Base-by-base conservation (phyloP, 768 basidiomycete genomes). In the Mycena vitilis region DNA sequence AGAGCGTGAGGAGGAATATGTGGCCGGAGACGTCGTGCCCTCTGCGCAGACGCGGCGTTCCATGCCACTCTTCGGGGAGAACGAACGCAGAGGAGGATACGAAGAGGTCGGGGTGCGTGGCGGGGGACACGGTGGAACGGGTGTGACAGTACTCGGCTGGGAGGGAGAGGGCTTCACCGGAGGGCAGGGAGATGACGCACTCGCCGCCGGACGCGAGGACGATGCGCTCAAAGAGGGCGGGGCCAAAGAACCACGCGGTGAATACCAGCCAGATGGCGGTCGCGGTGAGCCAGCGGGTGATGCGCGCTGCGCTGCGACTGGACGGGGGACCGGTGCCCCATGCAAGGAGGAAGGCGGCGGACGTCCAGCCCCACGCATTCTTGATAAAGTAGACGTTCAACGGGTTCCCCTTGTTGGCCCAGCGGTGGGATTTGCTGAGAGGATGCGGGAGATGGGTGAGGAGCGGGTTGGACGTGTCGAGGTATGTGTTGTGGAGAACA, bases 1-100 rank as follows among this genome's bases (percentile, higher is more conserved):
- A 84, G 82, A 97, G 87, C 3, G 92, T 92, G 70, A 98, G 85
- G 68, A 99, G 85, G 82, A 98, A 98, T 37, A 95, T 84, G 75
- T 98, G 97, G 9, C 97, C 97, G 0, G 95, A 96, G 16, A 98
- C 88, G 74, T 99, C 97, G 76, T 98, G 95, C 0, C 97, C 97
- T 48, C 84, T 86, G 60, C 88, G 85, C 70, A 97, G 80, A 36
- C 91, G 81, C 11, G 95, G 94, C 2, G 78, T 73, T 0, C 80
- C 58, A 36, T 75, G 77, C 86, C 86, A 91, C 16, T 80, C 83
- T 2, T 54, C 77, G 2, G 84, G 82, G 37, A 81, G 73, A 6
- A 78, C 55, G 59, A 86, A 72, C 23, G 80, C 74, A 7, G 69
- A 37, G 23, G 74, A 16, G 78, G 81, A 72, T 13, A 83, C 74